Conservation (phyloP, 2,329 filamentous ascomycete species). For the Aspergillus uvarum region DNA sequence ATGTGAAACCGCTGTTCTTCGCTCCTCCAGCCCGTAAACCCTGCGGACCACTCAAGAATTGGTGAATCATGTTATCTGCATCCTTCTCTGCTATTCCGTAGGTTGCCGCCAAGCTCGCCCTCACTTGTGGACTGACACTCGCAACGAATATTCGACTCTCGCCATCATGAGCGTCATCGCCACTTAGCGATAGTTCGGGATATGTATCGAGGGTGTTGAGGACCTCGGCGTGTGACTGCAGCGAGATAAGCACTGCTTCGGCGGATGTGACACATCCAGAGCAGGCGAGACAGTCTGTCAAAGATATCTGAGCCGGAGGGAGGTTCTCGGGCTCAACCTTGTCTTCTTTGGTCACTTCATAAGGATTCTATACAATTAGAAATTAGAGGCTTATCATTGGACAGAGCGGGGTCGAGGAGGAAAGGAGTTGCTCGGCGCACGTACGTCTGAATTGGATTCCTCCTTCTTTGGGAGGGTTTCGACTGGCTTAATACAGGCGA, state of each 20-base stretch:
- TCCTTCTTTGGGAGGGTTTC: constrained; percentile 76
- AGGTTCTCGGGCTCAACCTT: constrained; percentile 59
- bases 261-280: constrained; percentile 97
- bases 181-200: constrained; percentile 40
- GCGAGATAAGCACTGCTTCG: constrained; percentile 90
- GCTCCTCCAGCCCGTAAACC: constrained; percentile 70
- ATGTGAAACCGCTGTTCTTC: constrained; percentile 75
- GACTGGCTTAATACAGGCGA: constrained; percentile 96
- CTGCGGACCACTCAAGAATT: constrained; percentile 68
- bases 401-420: neutral
- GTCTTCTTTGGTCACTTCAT: constrained; percentile 94
- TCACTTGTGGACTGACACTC: constrained; percentile 86
- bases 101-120: constrained; percentile 84
- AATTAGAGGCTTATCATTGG: constrained; percentile 21
- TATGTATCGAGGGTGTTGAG: constrained; percentile 73
- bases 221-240: constrained; percentile 93
- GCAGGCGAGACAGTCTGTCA: constrained; percentile 96
- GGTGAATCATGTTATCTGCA: constrained; percentile 78
- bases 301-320: constrained; percentile 82
- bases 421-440: constrained; percentile 14
- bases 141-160: constrained; percentile 82
- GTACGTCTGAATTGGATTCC: constrained; percentile 48
- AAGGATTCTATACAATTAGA: constrained; percentile 50
- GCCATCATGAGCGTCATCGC: constrained; percentile 19
- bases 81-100: constrained; percentile 71